Conservation (phyloP, 2,329 filamentous ascomycete genomes). For the Apiospora koreana region DNA sequence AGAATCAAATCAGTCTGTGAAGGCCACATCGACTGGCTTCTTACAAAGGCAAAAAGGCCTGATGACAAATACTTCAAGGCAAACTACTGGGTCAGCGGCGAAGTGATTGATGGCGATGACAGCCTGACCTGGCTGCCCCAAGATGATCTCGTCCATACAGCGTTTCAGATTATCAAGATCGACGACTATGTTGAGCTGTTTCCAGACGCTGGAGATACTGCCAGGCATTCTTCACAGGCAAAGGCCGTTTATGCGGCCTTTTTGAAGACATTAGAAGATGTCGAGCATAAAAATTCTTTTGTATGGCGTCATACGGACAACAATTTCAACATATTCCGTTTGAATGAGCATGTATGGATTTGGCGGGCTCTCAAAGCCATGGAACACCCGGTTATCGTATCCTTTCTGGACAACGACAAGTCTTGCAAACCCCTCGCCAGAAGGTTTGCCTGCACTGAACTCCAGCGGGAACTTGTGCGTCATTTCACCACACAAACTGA, state of each 20-base stretch:
- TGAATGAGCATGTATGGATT: slow-evolving; percentile 21
- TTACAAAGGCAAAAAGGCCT: not conserved
- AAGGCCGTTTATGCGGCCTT: too few relatives aligned
- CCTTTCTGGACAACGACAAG: not conserved
- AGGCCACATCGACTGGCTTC: not conserved
- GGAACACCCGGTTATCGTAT: slow-evolving; percentile 17
- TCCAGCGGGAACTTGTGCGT: not conserved
- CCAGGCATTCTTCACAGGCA: too few relatives aligned
- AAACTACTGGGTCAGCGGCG: not conserved
- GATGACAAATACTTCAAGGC: not conserved
- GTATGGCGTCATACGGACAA: not conserved
- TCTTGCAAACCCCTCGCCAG: not conserved
- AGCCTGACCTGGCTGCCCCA: not conserved
- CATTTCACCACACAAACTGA: not conserved
- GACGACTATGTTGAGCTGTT: not conserved
- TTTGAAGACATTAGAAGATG: too few relatives aligned
- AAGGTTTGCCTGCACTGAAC: not conserved
- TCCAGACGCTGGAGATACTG: too few relatives aligned
- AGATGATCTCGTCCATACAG: not conserved
- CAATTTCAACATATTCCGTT: slow-evolving; percentile 10
- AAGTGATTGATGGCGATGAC: not conserved
- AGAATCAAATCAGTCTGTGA: not conserved
- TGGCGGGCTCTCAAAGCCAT: slow-evolving; percentile 18
- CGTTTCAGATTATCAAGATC: not conserved
- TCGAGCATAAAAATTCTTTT: not conserved